Conservation (phyloP, 2,329 filamentous ascomycete species). For the Diaporthe velutina region DNA sequence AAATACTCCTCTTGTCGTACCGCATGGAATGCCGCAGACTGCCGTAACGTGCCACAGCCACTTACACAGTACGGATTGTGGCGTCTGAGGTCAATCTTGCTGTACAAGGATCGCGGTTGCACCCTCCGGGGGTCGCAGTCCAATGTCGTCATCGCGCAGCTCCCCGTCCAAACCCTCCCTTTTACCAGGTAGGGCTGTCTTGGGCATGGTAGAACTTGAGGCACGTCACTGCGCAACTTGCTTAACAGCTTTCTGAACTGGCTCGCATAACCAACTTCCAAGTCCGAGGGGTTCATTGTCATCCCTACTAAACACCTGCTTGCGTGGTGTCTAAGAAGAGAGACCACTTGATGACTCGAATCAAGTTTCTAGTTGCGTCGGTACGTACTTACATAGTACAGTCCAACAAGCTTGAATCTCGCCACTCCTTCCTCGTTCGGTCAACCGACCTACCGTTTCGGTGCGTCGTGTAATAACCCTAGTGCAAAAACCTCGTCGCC, state of each 20-base stretch:
- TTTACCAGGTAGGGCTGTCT: background rate
- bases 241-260: background rate
- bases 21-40: background rate
- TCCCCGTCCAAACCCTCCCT: background rate
- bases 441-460: background rate
- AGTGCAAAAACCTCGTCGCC: background rate
- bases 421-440: background rate
- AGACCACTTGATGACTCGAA: background rate
- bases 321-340: background rate
- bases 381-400: background rate
- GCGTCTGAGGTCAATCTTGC: slow-evolving; percentile 1
- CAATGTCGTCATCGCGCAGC: slow-evolving; percentile 26
- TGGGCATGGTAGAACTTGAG: background rate
- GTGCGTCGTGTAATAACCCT: background rate
- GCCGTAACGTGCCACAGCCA: slow-evolving; percentile 1
- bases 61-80: slow-evolving; percentile 4
- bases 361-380: background rate
- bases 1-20: background rate
- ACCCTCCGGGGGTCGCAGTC: background rate
- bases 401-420: background rate
- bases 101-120: background rate
- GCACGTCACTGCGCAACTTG: background rate
- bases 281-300: background rate
- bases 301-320: background rate
- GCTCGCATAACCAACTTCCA: background rate